Evolutionary conservation across 1,284 basidiomycete genomes (phyloP).

Genomic region (Uromyces viciae-fabae): DNA sequence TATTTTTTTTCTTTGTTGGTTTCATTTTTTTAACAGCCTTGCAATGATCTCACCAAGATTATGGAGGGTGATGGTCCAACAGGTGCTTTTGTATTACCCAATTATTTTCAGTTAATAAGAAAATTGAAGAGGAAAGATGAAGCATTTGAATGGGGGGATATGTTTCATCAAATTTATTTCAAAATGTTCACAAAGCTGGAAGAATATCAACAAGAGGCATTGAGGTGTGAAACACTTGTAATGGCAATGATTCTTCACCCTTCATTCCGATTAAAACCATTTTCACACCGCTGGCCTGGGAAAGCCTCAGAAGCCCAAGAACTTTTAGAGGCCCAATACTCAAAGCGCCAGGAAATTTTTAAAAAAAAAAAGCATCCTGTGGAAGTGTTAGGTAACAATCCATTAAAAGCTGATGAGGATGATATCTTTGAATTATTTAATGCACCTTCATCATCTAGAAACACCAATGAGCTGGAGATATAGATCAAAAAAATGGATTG

Average conservation of each 20-base stretch:
- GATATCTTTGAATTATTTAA: slow-evolving; percentile 11
- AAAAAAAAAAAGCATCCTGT: not conserved
- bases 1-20: not conserved
- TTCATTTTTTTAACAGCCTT: not conserved
- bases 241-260: not conserved
- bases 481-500: too few species aligned
- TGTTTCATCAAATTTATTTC: not conserved
- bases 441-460: not conserved
- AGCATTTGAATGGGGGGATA: not conserved
- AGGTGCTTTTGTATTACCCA: not conserved
- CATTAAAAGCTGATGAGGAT: not conserved
- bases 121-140: not conserved
- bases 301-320: not conserved
- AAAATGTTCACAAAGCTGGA: not conserved
- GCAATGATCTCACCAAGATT: not conserved
- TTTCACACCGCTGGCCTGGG: not conserved
- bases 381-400: not conserved
- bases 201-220: not conserved
- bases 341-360: not conserved
- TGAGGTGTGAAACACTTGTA: slow-evolving; percentile 14
- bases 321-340: not conserved
- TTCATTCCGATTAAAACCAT: not conserved
- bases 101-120: not conserved
- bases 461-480: not conserved
- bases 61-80: not conserved